phyloP scores from a whole-genome alignment of 2,329 filamentous ascomycete species.

The Fusarium avenaceum region DNA sequence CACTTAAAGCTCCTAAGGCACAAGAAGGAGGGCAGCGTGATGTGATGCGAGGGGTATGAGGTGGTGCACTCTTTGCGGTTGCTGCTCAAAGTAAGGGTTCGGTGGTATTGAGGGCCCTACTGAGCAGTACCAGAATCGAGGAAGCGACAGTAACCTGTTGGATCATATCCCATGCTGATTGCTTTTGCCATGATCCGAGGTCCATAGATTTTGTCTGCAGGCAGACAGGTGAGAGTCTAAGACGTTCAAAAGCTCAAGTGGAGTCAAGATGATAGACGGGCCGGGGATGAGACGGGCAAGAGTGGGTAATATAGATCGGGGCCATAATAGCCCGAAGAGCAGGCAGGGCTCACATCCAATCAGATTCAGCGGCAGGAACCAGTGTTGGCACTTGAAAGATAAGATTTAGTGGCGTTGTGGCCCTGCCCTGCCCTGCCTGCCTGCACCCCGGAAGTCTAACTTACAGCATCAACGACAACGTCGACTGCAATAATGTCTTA shows the following conservation, averaged over 20 bases:
- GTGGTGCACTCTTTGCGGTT: conserved; percentile 8
- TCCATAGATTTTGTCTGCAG: neutral
- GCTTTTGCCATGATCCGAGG: conserved; percentile 1
- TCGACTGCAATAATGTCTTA: conserved; percentile 2
- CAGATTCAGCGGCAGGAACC: neutral
- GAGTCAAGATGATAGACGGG: conserved; percentile 13
- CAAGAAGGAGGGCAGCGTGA: conserved; percentile 26
- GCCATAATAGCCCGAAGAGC: conserved; percentile 3
- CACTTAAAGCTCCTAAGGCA: neutral
- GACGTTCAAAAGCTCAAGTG: conserved; percentile 13
- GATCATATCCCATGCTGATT: neutral
- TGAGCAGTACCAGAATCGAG: neutral
- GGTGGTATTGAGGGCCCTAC: neutral
- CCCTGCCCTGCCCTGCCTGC: neutral
- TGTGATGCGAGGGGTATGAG: conserved; percentile 20
- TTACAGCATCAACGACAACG: neutral
- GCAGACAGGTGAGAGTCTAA: conserved; percentile 11
- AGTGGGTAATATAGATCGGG: conserved; percentile 17
- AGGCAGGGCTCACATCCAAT: conserved; percentile 3
- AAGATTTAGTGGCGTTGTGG: conserved; percentile 35
- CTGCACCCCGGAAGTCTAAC: conserved; percentile 26
- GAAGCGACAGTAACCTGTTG: neutral
- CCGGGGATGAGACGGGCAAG: conserved; percentile 27
- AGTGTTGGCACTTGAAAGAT: conserved; percentile 12
- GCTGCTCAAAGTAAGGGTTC: neutral